Evolutionary conservation across 768 basidiomycete species (phyloP), one percentile per base, ranked within the genome.

Genomic region (Tulasnella sp.): DNA sequence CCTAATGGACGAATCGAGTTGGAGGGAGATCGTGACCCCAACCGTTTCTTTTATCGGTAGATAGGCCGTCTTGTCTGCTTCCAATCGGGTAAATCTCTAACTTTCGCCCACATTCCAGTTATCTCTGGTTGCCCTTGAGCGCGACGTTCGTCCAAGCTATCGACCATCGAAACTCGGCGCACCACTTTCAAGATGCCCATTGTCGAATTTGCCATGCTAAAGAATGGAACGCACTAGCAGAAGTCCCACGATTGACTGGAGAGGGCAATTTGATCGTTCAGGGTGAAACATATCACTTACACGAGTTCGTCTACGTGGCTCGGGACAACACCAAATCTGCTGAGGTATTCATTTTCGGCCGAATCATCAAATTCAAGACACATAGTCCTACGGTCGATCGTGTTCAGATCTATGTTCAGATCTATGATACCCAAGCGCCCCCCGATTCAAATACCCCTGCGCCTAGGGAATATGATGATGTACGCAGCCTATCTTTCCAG

Each of bases 301-400:
- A 80, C 44, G 87, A 89, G 38, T 85, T 78, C 60, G 78, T 80
- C 3, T 70, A 82, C 3, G 77, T 82, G 65, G 73, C 67, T 45
- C 64, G 76, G 0, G 68, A 72, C n/a, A n/a, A n/a, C n/a, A n/a
- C n/a, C 17, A 10, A 17, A 49, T n/a, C 42, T 11, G 62, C 71
- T 1, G 82, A 82, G 0, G 78, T 80, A 1, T 82, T 78, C 2
- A 65, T 76, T 25, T 76, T 87, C 49, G 86, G 78, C 0, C 78
- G 80, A 38, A 73, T 87, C 5, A 66, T 81, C 57, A 63, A 53
- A 52, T 69, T 64, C 15, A 42, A 54, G 53, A 45, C 59, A 11
- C 11, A 11, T 10, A 19, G 41, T 43, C 11, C 10, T 43, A 19
- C 10, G 41, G 41, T 11, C 10, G 48, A 49, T 11, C 11, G 48